Evolutionary conservation across 2,329 filamentous ascomycete species (phyloP).

Genomic region (Parastagonospora nodorum): DNA sequence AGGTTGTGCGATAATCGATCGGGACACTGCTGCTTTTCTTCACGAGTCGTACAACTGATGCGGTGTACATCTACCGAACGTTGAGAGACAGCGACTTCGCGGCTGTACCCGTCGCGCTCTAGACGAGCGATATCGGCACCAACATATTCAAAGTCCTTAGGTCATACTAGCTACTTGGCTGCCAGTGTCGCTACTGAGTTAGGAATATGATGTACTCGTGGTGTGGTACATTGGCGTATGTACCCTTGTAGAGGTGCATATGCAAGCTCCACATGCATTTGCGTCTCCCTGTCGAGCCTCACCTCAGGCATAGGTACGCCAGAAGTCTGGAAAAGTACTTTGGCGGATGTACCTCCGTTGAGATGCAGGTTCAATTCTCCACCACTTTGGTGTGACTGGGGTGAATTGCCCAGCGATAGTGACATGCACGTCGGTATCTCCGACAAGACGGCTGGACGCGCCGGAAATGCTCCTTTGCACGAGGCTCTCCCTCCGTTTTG

Average conservation of each 20-base stretch:
- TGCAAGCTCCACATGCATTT: not conserved
- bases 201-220: not conserved
- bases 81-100: slow-evolving; percentile 1
- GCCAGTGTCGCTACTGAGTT: too few species aligned
- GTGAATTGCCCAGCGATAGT: not conserved
- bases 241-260: not conserved
- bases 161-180: not conserved
- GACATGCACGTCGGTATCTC: slow-evolving; percentile 1
- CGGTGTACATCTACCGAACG: slow-evolving; percentile 1
- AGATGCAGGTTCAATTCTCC: not conserved
- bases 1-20: not conserved
- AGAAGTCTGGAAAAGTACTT: not conserved
- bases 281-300: too few species aligned
- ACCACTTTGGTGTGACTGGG: not conserved
- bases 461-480: not conserved
- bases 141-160: not conserved
- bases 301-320: not conserved
- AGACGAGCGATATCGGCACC: slow-evolving; percentile 4
- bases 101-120: slow-evolving; percentile 6
- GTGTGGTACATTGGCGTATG: slow-evolving; percentile 2
- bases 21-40: not conserved
- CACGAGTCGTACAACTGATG: not conserved
- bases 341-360: slow-evolving; percentile 1
- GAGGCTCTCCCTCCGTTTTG: slow-evolving; percentile 1
- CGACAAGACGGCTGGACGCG: not conserved